Conservation (phyloP, 2,329 filamentous ascomycete species). For the Trichoderma semiorbis region DNA sequence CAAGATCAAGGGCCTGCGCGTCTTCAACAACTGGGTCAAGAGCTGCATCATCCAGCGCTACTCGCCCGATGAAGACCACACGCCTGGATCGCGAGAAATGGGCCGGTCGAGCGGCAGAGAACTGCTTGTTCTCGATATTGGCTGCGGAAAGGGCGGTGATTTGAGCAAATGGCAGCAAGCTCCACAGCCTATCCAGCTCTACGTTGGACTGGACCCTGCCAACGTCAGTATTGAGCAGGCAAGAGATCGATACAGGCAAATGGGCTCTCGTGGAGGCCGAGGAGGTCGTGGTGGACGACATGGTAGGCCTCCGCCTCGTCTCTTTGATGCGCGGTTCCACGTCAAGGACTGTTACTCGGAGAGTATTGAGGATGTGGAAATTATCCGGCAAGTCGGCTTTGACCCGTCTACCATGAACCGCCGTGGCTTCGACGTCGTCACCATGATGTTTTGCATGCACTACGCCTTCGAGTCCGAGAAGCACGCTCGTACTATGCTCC, state of each 20-base stretch:
- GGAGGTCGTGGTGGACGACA: constrained; percentile 51
- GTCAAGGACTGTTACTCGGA: constrained; percentile 92
- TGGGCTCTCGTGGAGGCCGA: constrained; percentile 59
- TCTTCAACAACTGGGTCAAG: constrained; percentile 99
- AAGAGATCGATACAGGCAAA: constrained; percentile 72
- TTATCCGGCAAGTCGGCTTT: constrained; percentile 84
- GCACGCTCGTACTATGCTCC: constrained; percentile 87
- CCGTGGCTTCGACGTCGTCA: constrained; percentile 91
- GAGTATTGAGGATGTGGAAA: constrained; percentile 73
- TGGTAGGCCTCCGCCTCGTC: constrained; percentile 47
- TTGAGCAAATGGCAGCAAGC: constrained; percentile 94
- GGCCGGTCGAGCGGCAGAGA: constrained; percentile 53
- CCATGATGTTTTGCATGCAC: constrained; percentile 99
- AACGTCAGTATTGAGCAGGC: constrained; percentile 91
- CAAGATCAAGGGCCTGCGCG: constrained; percentile 88
- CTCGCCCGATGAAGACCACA: constrained; percentile 72
- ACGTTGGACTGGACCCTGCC: constrained; percentile 91
- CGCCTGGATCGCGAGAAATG: constrained; percentile 55
- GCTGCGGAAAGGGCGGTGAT: constrained; percentile 95
- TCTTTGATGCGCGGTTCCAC: constrained; percentile 84
- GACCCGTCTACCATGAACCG: constrained; percentile 69
- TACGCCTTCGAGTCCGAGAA: constrained; percentile 94
- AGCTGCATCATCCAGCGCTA: constrained; percentile 97
- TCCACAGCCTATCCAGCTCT: constrained; percentile 85
- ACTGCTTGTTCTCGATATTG: constrained; percentile 84